phyloP scores from a whole-genome alignment of 768 basidiomycete genomes.

The Podaxis sp. region DNA sequence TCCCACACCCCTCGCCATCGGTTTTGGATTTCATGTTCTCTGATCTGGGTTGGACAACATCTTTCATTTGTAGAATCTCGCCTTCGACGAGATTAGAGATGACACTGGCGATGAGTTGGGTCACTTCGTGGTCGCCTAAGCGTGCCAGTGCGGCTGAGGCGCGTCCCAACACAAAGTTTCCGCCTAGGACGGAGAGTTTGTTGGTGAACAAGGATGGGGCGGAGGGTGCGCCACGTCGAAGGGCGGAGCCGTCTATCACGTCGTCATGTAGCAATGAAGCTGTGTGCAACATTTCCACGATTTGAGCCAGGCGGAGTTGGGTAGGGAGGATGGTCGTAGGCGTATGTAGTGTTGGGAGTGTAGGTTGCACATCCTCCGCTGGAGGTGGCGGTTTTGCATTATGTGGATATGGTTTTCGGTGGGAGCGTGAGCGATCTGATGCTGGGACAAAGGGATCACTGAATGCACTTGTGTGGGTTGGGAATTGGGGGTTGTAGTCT shows the following conservation, averaged over 20 bases:
- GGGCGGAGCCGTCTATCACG: slow-evolving; percentile 80
- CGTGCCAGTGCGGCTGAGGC: slow-evolving; percentile 78
- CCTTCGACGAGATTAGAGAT: slow-evolving; percentile 91
- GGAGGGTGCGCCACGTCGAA: slow-evolving; percentile 72
- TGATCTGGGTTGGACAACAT: slow-evolving; percentile 38
- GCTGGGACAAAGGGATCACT: slow-evolving; percentile 35
- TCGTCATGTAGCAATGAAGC: slow-evolving; percentile 96
- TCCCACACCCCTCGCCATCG: slow-evolving; percentile 17
- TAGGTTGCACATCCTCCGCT: not conserved
- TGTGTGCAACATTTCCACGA: slow-evolving; percentile 96
- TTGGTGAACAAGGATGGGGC: slow-evolving; percentile 84
- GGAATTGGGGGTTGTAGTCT: slow-evolving; percentile 84
- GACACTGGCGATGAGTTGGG: slow-evolving; percentile 83
- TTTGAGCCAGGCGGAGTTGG: slow-evolving; percentile 86
- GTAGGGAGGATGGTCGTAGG: slow-evolving; percentile 60
- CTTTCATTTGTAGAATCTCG: slow-evolving; percentile 82
- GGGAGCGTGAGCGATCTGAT: slow-evolving; percentile 24
- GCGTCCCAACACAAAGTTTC: slow-evolving; percentile 88
- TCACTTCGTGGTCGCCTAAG: slow-evolving; percentile 78
- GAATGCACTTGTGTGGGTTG: slow-evolving; percentile 56
- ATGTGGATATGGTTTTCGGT: slow-evolving; percentile 24
- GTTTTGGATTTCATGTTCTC: slow-evolving; percentile 16
- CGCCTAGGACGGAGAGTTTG: slow-evolving; percentile 83
- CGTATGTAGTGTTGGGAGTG: slow-evolving; percentile 8
- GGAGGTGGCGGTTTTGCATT: slow-evolving; percentile 14